Percentiles rank a stretch among this genome's conserved stretches.
phyloP scores from a whole-genome alignment of 257 asterid genomes.

The Rauvolfia tetraphylla region DNA sequence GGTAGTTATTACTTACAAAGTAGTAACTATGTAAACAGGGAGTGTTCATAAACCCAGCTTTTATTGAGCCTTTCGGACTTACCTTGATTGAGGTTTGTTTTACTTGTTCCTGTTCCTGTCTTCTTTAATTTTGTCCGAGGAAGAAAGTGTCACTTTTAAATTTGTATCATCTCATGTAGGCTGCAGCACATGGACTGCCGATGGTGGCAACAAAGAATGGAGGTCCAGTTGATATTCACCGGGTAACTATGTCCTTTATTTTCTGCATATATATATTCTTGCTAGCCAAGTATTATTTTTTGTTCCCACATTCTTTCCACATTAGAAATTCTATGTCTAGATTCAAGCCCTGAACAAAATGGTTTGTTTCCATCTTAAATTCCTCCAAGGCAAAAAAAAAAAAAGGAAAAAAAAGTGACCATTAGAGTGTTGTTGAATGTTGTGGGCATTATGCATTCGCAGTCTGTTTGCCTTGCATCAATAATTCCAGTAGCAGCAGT shows the following conservation, averaged over 20 bases:
- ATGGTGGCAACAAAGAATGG: constrained; percentile 56
- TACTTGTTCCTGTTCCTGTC: neutral
- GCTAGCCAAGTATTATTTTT: neutral
- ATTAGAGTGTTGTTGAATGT: too few relatives aligned
- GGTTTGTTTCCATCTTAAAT: neutral
- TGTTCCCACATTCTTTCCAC: neutral
- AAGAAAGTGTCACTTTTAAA: neutral
- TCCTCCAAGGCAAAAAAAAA: neutral
- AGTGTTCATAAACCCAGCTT: constrained; percentile 54
- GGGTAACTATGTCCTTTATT: constrained; percentile 26
- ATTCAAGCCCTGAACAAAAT: neutral
- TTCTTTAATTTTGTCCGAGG: neutral
- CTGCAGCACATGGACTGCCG: constrained; percentile 59
- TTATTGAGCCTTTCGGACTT: constrained; percentile 51
- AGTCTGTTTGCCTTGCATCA: neutral
- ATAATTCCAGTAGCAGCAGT: neutral
- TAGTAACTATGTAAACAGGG: constrained; percentile 33
- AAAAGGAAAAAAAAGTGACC: neutral
- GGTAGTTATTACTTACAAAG: neutral
- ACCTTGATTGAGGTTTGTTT: constrained; percentile 48
- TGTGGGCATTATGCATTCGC: too few relatives aligned
- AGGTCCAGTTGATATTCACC: constrained; percentile 53
- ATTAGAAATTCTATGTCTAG: neutral
- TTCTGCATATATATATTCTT: neutral
- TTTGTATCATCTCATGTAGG: constrained; percentile 26